Base-by-base conservation (phyloP, 1,284 basidiomycete species). In the Anthracocystis setariae region DNA sequence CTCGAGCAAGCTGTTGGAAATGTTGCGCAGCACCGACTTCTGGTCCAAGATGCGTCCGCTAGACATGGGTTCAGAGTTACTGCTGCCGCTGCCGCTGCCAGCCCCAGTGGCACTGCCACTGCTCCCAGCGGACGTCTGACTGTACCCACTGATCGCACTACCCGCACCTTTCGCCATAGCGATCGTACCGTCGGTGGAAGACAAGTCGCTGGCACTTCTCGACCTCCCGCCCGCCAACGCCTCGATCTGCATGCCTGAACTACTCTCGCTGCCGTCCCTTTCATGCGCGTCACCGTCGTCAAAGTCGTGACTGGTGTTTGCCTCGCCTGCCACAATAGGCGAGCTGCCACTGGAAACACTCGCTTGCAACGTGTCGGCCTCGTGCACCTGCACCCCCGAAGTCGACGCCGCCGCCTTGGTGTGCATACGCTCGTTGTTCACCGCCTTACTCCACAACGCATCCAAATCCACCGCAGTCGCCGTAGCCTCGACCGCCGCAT, bases 1-100 rank as follows among this genome's bases (percentile, higher is more conserved):
- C 32, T 77, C 66, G 52, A 67, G 50, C n/a, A 80, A 64, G 23
- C 62, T 59, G 61, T 80, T 74, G 5, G 77, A 79, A 27, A 75
- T 56, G 47, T 40, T 50, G 17, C 78, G 76, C 32, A 80, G 60
- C 17, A 47, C 44, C 15, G 66, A 38, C 29, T 76, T 76, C 29
- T 71, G 74, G n/a, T 71, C 58, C 29, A 59, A 18, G 2, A 48
- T n/a, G 15, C 66, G 54, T 13, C 27, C 20, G 32, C 15, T 42
- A 3, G 49, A 25, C 33, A 51, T 49, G 3, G 49, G 23, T 9
- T 61, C 64, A n/a, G 37, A 13, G 17, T 40, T 35, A 9, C 21
- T 21, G 23, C 13, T 42, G n/a, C 53, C 50, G n/a, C 53, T 55
- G 29, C 46, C 52, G 10, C 33, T 47, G 44, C 54, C 43, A 9